A percentile compares a stretch with the other conserved stretches of the same genome.
These are phyloP conservation scores for Backusella macrospora DNA, from an alignment of 192 early-diverging fungal genomes.

Conservation along the genomic window DNA sequence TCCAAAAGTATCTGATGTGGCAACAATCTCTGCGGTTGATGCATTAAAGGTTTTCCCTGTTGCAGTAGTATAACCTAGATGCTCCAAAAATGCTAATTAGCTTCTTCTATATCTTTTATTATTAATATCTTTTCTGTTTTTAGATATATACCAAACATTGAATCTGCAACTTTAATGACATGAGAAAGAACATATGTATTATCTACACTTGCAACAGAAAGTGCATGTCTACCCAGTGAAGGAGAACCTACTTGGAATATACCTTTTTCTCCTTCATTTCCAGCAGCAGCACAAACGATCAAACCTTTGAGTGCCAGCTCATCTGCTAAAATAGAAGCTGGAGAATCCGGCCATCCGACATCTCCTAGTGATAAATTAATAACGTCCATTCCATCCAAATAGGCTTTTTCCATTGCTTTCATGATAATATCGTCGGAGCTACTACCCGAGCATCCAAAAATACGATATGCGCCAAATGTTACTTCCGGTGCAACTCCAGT, in stretches of 20 bases:
- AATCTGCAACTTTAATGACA: conserved; percentile 15
- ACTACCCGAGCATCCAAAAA: conserved; percentile 58
- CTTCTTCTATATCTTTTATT: neutral
- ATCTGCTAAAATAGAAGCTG: conserved; percentile 49
- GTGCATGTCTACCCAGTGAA: conserved; percentile 50
- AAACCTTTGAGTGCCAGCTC: conserved; percentile 51
- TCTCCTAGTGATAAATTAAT: conserved; percentile 71
- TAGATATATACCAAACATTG: conserved; percentile 34
- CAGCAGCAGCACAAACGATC: conserved; percentile 66
- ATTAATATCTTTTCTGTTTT: conserved; percentile 19
- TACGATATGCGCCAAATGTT: conserved; percentile 66
- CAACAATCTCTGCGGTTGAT: conserved; percentile 37
- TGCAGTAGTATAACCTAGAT: conserved; percentile 30
- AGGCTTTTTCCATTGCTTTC: conserved; percentile 54
- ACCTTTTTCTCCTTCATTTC: conserved; percentile 75
- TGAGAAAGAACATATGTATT: conserved; percentile 38
- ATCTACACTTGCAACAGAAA: conserved; percentile 65
- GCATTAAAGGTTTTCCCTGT: conserved; percentile 26
- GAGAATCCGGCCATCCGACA: conserved; percentile 56
- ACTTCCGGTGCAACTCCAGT: conserved; percentile 81
- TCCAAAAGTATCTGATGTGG: conserved; percentile 40
- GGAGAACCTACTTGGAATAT: conserved; percentile 56
- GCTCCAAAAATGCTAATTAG: neutral
- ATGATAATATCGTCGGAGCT: conserved; percentile 59
- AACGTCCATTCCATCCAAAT: conserved; percentile 53